phyloP scores from a whole-genome alignment of 2,329 filamentous ascomycete species.

The Sporothrix schenckii region DNA sequence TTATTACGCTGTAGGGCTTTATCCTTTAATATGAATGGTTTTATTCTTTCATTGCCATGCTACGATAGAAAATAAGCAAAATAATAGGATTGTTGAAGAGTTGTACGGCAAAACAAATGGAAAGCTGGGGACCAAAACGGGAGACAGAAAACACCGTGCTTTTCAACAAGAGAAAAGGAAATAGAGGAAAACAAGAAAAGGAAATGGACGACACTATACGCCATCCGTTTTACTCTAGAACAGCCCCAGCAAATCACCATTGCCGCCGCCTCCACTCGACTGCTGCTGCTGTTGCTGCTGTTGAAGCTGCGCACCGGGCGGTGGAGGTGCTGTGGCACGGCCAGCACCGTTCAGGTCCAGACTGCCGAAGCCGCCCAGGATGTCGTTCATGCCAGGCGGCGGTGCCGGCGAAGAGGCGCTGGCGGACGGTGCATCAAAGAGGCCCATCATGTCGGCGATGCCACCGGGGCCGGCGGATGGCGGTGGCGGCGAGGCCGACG shows the following conservation, averaged over 20 bases:
- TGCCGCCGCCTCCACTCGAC: conserved; percentile 46
- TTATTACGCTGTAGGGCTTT: not conserved
- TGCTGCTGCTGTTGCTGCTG: conserved; percentile 46
- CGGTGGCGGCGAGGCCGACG: conserved; percentile 44
- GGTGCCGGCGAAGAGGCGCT: conserved; percentile 40
- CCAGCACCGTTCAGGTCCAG: conserved; percentile 69
- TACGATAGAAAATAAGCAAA: conserved; percentile 4
- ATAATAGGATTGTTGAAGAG: conserved; percentile 6
- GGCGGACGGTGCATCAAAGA: conserved; percentile 63
- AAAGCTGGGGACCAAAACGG: not conserved
- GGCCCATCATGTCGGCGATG: conserved; percentile 67
- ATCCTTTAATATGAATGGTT: not conserved
- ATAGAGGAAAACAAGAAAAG: not conserved
- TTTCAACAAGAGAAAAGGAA: conserved; percentile 15
- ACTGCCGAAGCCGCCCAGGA: conserved; percentile 86
- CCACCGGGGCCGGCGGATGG: conserved; percentile 46
- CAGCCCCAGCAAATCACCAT: conserved; percentile 63
- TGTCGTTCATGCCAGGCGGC: conserved; percentile 70
- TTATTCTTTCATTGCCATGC: conserved; percentile 26
- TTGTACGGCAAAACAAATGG: conserved; percentile 11
- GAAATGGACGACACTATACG: not conserved
- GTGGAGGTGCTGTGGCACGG: conserved; percentile 64
- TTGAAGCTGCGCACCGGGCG: conserved; percentile 62
- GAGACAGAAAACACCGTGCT: conserved; percentile 22
- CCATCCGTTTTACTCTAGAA: conserved; percentile 47